Evolutionary conservation across 148 eudicot genomes (phyloP), one percentile per base, ranked within the genome.

Genomic region (Chenopodium formosanum): DNA sequence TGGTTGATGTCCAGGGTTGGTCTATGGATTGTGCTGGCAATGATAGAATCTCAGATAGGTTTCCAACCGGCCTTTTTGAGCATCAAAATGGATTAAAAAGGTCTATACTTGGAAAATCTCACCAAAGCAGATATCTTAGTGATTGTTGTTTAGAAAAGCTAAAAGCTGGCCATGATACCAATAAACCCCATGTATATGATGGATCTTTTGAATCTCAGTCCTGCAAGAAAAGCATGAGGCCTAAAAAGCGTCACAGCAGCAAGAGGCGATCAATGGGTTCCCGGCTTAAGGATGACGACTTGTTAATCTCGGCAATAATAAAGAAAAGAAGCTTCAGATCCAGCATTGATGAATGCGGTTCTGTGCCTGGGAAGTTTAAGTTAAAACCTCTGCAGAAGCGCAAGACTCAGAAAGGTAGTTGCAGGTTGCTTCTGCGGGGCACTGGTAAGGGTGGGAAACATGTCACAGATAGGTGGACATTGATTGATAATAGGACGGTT

Each of bases 401-500:
- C 83, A 94, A 91, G 90, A 89, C 84, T 79, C 88, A 83, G 75
- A 95, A 91, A 88, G 92, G 95, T 67, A 83, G 94, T 79, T 96
- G 98, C 86, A 90, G 91, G 90, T 88, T 96, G 88, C 97, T 91
- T 82, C 92, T 89, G 40, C 88, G 93, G 77, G 84, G 91, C 80
- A 65, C 87, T 82, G 91, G 88, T 70, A 91, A 88, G 81, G 93
- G 93, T 29, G 91, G 88, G n/a, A 89, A 87, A 27, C 89, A 87
- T 67, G 66, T 87, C 69, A 81, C 76, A 14, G 93, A 91, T 53
- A 90, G 86, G 82, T 92, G 94, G 91, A 75, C 91, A 27, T 50
- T 80, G 70, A 44, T 80, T 65, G 87, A 88, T 67, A 82, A 76
- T 75, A 88, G 97, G 86, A 96, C 94, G 4, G 90, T 96, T 20